phyloP scores from a whole-genome alignment of 805 yeast genomes.

The Myxozyma mucilagina region DNA sequence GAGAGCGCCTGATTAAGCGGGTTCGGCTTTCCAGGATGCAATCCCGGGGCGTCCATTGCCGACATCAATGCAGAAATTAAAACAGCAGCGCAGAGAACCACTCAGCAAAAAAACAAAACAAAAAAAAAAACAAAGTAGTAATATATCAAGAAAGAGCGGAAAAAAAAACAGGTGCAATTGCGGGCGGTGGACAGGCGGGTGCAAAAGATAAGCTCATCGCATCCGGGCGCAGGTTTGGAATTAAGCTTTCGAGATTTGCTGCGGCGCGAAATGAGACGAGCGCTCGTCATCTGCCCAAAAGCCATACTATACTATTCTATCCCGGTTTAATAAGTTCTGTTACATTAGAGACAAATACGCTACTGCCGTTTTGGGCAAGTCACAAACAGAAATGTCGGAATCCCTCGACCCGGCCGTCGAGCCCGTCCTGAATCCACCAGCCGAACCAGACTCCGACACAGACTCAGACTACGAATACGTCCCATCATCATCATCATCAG shows the following conservation, averaged over 20 bases:
- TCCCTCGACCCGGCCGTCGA: too few species aligned
- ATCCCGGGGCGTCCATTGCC: slow-evolving; percentile 46
- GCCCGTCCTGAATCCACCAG: background rate
- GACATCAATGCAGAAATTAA: background rate
- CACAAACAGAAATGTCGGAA: too few species aligned
- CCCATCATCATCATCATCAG: background rate
- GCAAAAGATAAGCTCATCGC: slow-evolving; percentile 7
- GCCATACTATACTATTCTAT: background rate
- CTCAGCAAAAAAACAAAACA: too few species aligned
- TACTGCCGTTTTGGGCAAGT: too few species aligned
- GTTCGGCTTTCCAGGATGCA: slow-evolving; percentile 86
- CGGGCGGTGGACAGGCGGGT: background rate
- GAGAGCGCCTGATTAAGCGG: slow-evolving; percentile 54
- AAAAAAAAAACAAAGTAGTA: background rate
- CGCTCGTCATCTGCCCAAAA: background rate
- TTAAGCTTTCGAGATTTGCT: background rate
- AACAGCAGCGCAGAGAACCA: background rate
- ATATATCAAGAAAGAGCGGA: background rate
- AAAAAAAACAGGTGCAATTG: background rate
- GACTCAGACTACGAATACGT: background rate
- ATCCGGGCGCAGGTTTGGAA: background rate
- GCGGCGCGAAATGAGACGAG: too few species aligned
- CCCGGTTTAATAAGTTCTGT: too few species aligned
- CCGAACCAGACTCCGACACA: background rate
- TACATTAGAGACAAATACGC: too few species aligned